A percentile compares a stretch with the other conserved stretches of the same genome.
These are phyloP conservation scores for Nicotiana attenuata DNA, from an alignment of 257 asterid genomes.

Conservation along the genomic window DNA sequence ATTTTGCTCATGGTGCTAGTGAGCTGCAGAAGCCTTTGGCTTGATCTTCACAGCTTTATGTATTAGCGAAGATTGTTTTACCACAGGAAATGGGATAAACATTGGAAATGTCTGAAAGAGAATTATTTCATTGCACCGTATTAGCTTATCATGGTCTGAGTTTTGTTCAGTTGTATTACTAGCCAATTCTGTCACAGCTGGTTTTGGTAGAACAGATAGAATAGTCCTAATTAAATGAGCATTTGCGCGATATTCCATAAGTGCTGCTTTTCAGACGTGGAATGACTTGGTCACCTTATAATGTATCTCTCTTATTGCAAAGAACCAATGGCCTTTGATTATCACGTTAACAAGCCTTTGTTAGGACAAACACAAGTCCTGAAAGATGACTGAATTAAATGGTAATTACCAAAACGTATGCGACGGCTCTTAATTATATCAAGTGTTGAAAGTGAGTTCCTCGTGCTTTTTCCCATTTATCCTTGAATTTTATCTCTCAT, in stretches of 20 bases:
- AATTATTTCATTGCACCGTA: neutral
- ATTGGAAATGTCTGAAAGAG: neutral
- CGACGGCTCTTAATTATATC: too few species aligned
- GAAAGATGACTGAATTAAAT: too few species aligned
- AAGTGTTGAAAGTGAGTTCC: too few species aligned
- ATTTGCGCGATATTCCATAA: neutral
- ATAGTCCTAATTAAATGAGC: neutral
- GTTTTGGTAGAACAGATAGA: neutral
- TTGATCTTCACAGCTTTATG: constrained; percentile 9
- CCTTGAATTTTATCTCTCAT: too few species aligned
- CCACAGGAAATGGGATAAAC: neutral
- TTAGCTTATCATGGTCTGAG: neutral
- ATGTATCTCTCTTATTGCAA: too few species aligned
- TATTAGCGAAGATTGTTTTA: neutral
- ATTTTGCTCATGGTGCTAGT: constrained; percentile 79
- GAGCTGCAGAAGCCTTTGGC: constrained; percentile 56
- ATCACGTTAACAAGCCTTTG: too few species aligned
- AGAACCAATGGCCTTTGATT: too few species aligned
- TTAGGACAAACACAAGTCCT: too few species aligned
- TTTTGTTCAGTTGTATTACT: neutral
- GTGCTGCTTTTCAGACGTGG: neutral
- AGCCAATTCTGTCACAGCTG: neutral
- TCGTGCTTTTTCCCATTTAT: too few species aligned
- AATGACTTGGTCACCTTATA: neutral
- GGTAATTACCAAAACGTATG: too few species aligned